Conservation (phyloP, 2,329 filamentous ascomycete species). For the Neocatenulostroma microsporum region DNA sequence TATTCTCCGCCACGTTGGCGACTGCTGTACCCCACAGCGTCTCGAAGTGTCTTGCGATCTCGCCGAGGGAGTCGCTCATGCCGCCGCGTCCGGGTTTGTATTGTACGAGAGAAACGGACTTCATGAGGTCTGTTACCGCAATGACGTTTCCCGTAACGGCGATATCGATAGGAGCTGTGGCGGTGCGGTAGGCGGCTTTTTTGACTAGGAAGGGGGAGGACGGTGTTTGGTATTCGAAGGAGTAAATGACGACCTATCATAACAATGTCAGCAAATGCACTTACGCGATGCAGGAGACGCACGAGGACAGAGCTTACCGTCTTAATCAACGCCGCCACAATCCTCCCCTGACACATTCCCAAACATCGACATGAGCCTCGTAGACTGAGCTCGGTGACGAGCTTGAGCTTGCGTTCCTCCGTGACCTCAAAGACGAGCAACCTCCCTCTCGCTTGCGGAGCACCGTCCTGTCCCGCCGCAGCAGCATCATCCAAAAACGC, state of each 20-base stretch:
- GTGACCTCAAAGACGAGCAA: constrained; percentile 81
- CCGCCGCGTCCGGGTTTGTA: constrained; percentile 51
- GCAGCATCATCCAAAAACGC: constrained; percentile 58
- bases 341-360: constrained; percentile 63
- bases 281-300: not conserved
- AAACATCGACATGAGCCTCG: constrained; percentile 77
- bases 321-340: constrained; percentile 84
- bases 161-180: constrained; percentile 76
- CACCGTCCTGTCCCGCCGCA: constrained; percentile 34
- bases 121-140: constrained; percentile 87
- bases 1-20: constrained; percentile 61
- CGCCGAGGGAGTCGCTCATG: constrained; percentile 56
- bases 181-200: constrained; percentile 67
- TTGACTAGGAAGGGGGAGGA: constrained; percentile 55
- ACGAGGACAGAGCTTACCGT: constrained; percentile 49
- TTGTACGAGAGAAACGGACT: constrained; percentile 73
- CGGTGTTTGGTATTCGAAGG: constrained; percentile 47
- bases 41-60: constrained; percentile 73
- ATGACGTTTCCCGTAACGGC: constrained; percentile 67
- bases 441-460: constrained; percentile 58
- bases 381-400: constrained; percentile 60
- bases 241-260: constrained; percentile 51
- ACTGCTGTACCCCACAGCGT: constrained; percentile 76
- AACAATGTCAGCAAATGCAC: constrained; percentile 9
- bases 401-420: constrained; percentile 62